Base-by-base conservation (phyloP, 2,329 filamentous ascomycete genomes). In the Blastomyces percursus region DNA sequence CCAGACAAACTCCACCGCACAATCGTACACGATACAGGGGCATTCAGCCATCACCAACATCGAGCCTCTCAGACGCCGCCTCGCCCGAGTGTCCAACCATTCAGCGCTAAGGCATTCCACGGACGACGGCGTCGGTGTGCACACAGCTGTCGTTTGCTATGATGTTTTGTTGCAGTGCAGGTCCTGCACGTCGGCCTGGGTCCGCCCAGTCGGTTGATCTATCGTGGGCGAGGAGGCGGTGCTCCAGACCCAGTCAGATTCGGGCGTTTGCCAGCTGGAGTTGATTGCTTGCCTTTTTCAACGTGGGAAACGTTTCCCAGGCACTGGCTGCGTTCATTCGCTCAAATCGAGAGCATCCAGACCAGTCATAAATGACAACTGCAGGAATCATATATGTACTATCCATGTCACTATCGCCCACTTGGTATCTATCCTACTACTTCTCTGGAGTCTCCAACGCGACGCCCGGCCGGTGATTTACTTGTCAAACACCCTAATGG, bases 201-300 rank as follows among this genome's bases (percentile, higher is more conserved):
- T n/a, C 38, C 21, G 56, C 27, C 56, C 56, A 32, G 38, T 58
- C 21, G 40, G 32, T n/a, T 40, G 27, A 5, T 58, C 38, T 30
- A 40, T 46, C 40, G 56, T 58, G n/a, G 56, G 21, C 40, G 12
- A 30, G 40, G 19, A 46, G 35, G 50, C 6, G 27, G 19, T 58
- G 21, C 24, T 21, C 6, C 40, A 58, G 8, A 40, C 56, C 56
- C 40, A 58, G 56, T 58, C 40, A 58, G 38, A 27, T 58, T 46
- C 38, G 55, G 55, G 55, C 55, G 55, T 44, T 44, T 58, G 55
- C 9, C 55, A 32, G 55, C 55, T 35, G 55, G 55, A 30, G 35
- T 30, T 58, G 55, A 58, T 58, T 58, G 55, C 38, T 44, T 12
- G 12, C 3, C n/a, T 30, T 30, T 6, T 35, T 35, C 55, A 58